Base-by-base conservation (phyloP, 495 filamentous ascomycete species). In the Bacidia rubella region DNA sequence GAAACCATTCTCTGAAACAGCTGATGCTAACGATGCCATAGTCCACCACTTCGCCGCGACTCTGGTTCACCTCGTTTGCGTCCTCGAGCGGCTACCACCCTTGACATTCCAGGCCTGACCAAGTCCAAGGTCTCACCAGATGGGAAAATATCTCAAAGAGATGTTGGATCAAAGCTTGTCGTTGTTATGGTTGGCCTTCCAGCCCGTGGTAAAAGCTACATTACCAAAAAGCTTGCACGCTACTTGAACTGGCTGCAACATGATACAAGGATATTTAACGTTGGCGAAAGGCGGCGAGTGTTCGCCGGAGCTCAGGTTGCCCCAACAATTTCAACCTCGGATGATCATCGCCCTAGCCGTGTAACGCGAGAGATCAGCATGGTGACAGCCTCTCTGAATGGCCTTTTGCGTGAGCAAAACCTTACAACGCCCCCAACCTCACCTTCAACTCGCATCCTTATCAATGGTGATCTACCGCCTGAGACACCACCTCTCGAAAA, bases 151-250 rank as follows among this genome's bases (percentile, higher is more conserved):
- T 80, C 92, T 53, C 80, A 89, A 57, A 74, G 89, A 53, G 92
- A 98, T 74, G 81, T 98, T 46, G 92, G 88, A 21, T 81, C 90
- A 17, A 98, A 98, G 72, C 73, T 97, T 58, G 89, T 96, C 60
- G 92, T 98, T 62, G 83, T 97, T 60, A 98, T 98, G 92, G 92
- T 98, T 46, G 92, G 92, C 54, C 74, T 98, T 48, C 92, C 92
- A 0, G 92, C 92, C 1, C 72, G 92, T 55, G 92, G 92, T 50
- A 98, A 98, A 69, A 95, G 88, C 52, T 98, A 98, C 67, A 89
- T 98, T 59, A 96, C 90, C 50, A 96, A 95, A 74, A 98, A 98
- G 71, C 74, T 98, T 43, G 85, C 89, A 22, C 79, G 92, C 47
- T 98, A 98, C 60, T 70, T 98, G 21, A 90, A 93, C 51, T 98